Evolutionary conservation across 2,329 filamentous ascomycete species (phyloP).

Genomic region (Helminthosporium solani): DNA sequence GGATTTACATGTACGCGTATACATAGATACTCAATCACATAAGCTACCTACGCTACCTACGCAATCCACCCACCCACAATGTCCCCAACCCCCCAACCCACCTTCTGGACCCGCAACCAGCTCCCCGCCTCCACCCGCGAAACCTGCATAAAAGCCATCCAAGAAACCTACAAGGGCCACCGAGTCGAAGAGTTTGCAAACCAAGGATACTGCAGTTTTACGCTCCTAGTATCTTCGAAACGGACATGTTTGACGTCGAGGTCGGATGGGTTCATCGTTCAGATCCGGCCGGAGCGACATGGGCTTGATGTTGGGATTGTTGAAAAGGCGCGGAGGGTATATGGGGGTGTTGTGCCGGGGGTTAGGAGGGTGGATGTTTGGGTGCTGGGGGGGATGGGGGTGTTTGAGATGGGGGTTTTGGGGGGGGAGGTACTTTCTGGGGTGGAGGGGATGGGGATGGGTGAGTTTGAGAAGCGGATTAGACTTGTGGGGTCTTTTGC

Average conservation of each 20-base stretch:
- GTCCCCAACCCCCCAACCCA: slow-evolving; percentile 9
- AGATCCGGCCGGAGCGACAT: slow-evolving; percentile 29
- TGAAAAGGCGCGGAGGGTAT: slow-evolving; percentile 19
- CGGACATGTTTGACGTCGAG: neutral
- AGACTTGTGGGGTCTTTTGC: slow-evolving; percentile 33
- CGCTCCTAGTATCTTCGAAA: slow-evolving; percentile 15
- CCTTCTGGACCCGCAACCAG: slow-evolving; percentile 18
- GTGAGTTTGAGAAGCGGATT: slow-evolving; percentile 13
- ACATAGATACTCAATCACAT: too few relatives aligned
- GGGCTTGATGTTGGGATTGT: slow-evolving; percentile 22
- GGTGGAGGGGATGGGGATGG: slow-evolving; percentile 9
- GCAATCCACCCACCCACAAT: too few relatives aligned
- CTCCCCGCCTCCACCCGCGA: slow-evolving; percentile 11
- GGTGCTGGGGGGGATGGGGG: slow-evolving; percentile 15
- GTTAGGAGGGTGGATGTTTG: slow-evolving; percentile 8
- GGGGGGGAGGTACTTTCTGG: slow-evolving; percentile 24
- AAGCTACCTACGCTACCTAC: too few relatives aligned
- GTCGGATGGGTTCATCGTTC: slow-evolving; percentile 16
- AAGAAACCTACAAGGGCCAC: slow-evolving; percentile 5
- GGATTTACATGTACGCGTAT: too few relatives aligned
- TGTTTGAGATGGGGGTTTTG: slow-evolving; percentile 30
- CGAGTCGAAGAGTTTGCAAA: slow-evolving; percentile 15
- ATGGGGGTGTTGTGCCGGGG: slow-evolving; percentile 26
- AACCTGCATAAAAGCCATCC: slow-evolving; percentile 12
- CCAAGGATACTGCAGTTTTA: slow-evolving; percentile 30